phyloP scores from a whole-genome alignment of 208 protist genomes.

The Trypanosomatidae sp. region DNA sequence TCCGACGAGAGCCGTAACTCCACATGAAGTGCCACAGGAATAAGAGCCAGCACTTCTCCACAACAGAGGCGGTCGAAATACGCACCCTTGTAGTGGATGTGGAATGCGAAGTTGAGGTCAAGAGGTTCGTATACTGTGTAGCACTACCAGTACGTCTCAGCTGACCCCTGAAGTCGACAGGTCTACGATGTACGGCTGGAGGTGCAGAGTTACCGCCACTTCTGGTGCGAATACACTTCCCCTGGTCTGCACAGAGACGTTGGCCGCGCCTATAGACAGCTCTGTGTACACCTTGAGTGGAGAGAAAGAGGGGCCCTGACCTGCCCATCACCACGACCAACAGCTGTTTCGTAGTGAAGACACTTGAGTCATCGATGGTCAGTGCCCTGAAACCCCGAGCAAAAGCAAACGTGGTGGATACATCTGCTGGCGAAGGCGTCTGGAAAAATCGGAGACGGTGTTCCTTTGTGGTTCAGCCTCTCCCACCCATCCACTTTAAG shows the following conservation, averaged over 20 bases:
- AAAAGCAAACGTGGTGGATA: neutral
- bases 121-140: neutral
- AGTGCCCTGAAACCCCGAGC: neutral
- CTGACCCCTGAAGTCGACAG: too few species aligned
- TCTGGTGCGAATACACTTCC: neutral
- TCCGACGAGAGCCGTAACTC: neutral
- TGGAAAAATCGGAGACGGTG: neutral
- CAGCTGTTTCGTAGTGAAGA: neutral
- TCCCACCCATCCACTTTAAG: neutral
- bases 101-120: neutral
- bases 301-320: too few species aligned
- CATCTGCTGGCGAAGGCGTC: neutral
- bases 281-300: neutral
- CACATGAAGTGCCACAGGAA: neutral
- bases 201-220: neutral
- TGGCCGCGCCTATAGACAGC: neutral
- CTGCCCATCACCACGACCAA: too few species aligned
- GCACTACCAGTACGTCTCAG: too few species aligned
- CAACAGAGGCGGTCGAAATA: neutral
- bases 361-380: slow-evolving; percentile 1
- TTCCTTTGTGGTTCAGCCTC: neutral
- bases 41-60: neutral
- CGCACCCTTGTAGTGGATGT: neutral
- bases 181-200: neutral
- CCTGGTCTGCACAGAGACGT: neutral